Base-by-base conservation (phyloP, 768 basidiomycete genomes). In the Leccinum subgranulosum region DNA sequence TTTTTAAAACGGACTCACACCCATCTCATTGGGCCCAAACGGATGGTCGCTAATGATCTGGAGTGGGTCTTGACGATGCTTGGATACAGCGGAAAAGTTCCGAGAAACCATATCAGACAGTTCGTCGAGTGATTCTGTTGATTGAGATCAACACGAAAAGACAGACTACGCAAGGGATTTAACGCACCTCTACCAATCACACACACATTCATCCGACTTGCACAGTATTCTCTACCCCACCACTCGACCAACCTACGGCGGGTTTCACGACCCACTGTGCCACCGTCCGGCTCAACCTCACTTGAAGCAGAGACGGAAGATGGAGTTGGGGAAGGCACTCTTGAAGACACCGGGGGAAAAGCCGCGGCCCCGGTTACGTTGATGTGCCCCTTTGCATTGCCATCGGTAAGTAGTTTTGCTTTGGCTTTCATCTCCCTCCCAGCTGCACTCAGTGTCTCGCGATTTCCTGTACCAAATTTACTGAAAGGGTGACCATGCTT, bases 401-500 rank as follows among this genome's bases (percentile, higher is more conserved):
- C 64, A 21, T 69, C 68, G 17, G 63, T 9, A 21, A 62, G 69
- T 48, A 81, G 64, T 31, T 76, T 76, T 8, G 78, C 81, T 57
- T 80, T 80, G 11, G 74, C 76, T 67, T 83, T 84, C 52, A 82
- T 72, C 43, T 80, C 75, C 61, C 76, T 81, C 4, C 86, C 90
- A 0, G 83, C 84, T 57, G 78, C 77, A 6, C 80, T 85, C 68
- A 91, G 77, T 64, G 85, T 93, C 33, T 85, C 84, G 49, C 83
- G 81, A 72, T 90, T 90, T 6, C 94, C 94, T 19, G 85, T 92
- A 2, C 95, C 94, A 67, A 98, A 98, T 69, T 97, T 98, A 58
- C 80, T 82, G 87, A 93, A 98, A 3, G 84, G 82, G 70, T 96
- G 94, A 6, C 86, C 90, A 2, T 78, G 77, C 63, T 84, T 85